Evolutionary conservation across 1,139 yeast species (phyloP).

Genomic region (Debaryomyces subglobosus): DNA sequence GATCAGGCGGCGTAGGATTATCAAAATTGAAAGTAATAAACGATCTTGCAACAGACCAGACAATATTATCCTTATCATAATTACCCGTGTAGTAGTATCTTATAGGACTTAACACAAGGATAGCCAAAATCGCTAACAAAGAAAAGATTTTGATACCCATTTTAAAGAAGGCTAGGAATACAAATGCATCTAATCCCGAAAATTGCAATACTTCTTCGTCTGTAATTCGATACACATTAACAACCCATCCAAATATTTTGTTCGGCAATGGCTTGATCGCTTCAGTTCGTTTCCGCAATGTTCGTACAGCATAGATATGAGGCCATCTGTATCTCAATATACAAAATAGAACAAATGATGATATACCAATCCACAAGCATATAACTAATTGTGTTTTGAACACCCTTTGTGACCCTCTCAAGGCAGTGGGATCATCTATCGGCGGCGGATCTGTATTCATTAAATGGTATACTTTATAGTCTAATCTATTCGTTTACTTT

Average conservation of each 20-base stretch:
- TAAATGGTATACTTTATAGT: not conserved
- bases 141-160: slow-evolving; percentile 48
- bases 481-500: not conserved
- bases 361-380: slow-evolving; percentile 40
- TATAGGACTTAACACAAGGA: slow-evolving; percentile 45
- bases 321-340: slow-evolving; percentile 51
- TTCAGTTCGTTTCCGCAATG: slow-evolving; percentile 36
- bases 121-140: slow-evolving; percentile 39
- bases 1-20: slow-evolving; percentile 21
- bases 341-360: slow-evolving; percentile 43
- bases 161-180: slow-evolving; percentile 46
- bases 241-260: slow-evolving; percentile 45
- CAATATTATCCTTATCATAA: slow-evolving; percentile 44
- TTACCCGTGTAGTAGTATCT: slow-evolving; percentile 50
- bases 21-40: not conserved
- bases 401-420: slow-evolving; percentile 48
- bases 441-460: slow-evolving; percentile 11
- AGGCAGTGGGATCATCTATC: slow-evolving; percentile 16
- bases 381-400: slow-evolving; percentile 47
- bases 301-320: slow-evolving; percentile 53
- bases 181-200: slow-evolving; percentile 51
- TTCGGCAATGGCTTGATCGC: slow-evolving; percentile 39
- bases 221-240: slow-evolving; percentile 35
- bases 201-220: slow-evolving; percentile 47
- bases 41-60: slow-evolving; percentile 15